Percentiles rank a stretch among this genome's conserved stretches.
Conservation (phyloP, 2,329 filamentous ascomycete species). For the Seiridium unicorne region DNA sequence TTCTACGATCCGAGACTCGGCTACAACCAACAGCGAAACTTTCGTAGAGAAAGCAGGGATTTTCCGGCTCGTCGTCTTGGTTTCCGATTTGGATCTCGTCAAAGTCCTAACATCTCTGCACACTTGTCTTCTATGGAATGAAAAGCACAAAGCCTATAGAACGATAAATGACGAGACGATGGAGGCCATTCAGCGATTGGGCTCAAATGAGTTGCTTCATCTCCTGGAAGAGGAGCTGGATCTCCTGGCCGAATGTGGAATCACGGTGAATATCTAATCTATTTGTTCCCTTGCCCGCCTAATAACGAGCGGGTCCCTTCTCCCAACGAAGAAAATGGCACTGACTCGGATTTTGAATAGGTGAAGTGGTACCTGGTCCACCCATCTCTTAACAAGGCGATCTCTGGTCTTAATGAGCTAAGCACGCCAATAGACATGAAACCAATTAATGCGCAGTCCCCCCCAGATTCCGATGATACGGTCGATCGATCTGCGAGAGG, state of each 20-base stretch:
- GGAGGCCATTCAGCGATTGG: not conserved
- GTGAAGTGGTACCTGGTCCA: constrained; percentile 4
- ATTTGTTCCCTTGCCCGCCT: not conserved
- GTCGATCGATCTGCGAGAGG: no score
- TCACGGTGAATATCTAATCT: not conserved
- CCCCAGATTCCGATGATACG: no score
- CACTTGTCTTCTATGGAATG: not conserved
- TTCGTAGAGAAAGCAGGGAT: not conserved
- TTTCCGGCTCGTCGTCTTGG: not conserved
- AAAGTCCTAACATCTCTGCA: not conserved
- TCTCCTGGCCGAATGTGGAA: not conserved
- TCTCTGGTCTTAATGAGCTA: not conserved
- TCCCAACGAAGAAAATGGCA: no score
- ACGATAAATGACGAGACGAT: not conserved
- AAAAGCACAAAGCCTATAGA: not conserved
- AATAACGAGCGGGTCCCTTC: no score
- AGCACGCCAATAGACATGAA: no score
- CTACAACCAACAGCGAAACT: not conserved
- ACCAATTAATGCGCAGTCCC: no score
- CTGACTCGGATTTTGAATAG: not conserved
- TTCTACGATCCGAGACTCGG: not conserved
- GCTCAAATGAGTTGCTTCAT: not conserved
- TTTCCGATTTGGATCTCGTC: not conserved
- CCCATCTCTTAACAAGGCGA: not conserved
- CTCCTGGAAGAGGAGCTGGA: not conserved